Evolutionary conservation across 352 stramenopile genomes (phyloP).

Genomic region (Phytophthora fragariae): DNA sequence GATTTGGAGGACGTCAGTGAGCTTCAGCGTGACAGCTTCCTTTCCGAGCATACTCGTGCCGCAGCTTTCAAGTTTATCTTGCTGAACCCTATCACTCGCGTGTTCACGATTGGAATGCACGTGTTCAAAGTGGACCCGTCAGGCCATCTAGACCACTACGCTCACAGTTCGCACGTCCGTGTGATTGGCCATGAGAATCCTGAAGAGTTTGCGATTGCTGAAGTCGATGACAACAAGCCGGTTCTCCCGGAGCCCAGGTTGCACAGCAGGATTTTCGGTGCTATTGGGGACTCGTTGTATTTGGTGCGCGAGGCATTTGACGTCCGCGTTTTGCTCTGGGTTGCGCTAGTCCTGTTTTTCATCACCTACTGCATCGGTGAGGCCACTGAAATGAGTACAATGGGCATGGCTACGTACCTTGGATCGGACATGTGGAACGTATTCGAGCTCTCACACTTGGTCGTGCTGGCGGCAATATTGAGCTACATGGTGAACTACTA

Average conservation of each 20-base stretch:
- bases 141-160: conserved; percentile 82
- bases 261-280: conserved; percentile 29
- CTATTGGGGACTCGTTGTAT: conserved; percentile 22
- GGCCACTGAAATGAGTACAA: conserved; percentile 78
- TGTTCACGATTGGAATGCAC: conserved; percentile 89
- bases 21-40: conserved; percentile 74
- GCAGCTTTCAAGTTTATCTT: conserved; percentile 88
- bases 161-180: conserved; percentile 83
- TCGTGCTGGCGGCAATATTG: conserved; percentile 68
- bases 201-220: conserved; percentile 43
- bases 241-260: conserved; percentile 1
- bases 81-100: conserved; percentile 88
- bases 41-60: conserved; percentile 83
- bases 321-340: conserved; percentile 71
- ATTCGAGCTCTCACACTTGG: conserved; percentile 84
- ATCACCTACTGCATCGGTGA: conserved; percentile 85
- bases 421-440: conserved; percentile 90
- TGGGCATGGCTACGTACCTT: conserved; percentile 79
- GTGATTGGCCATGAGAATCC: conserved; percentile 79
- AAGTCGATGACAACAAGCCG: conserved; percentile 2
- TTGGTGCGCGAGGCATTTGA: conserved; percentile 53
- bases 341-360: conserved; percentile 75
- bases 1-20: conserved; percentile 59
- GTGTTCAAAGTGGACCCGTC: conserved; percentile 85
- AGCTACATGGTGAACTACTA: conserved; percentile 77